A percentile compares a stretch with the other conserved stretches of the same genome.
Conservation (phyloP, 2,329 filamentous ascomycete species). For the Fusarium globosum region DNA sequence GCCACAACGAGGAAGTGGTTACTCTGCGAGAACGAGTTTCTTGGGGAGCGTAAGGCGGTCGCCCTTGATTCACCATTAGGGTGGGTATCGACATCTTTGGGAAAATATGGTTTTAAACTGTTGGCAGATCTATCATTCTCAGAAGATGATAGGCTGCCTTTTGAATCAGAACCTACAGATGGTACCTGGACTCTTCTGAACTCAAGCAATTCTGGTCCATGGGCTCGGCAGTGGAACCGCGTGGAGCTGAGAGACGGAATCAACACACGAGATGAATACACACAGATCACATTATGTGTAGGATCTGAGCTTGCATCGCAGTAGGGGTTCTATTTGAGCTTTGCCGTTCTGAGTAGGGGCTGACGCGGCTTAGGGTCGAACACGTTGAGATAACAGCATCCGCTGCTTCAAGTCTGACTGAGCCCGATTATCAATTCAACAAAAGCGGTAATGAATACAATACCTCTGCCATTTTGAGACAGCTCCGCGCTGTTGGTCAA, state of each 20-base stretch:
- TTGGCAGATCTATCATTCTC: background rate
- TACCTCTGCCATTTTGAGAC: background rate
- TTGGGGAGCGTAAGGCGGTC: background rate
- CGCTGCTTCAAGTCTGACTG: background rate
- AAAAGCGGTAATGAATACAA: background rate
- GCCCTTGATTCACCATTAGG: background rate
- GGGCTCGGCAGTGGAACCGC: background rate
- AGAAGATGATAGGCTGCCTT: too few relatives aligned
- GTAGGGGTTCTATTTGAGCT: too few relatives aligned
- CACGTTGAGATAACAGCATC: background rate
- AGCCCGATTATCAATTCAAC: background rate
- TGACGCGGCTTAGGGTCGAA: too few relatives aligned
- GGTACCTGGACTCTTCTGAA: background rate
- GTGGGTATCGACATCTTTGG: too few relatives aligned
- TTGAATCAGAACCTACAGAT: too few relatives aligned
- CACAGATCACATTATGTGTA: too few relatives aligned
- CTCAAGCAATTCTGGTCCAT: background rate
- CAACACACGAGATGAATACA: too few relatives aligned
- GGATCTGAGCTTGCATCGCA: too few relatives aligned
- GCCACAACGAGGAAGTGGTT: background rate
- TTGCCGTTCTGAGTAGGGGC: too few relatives aligned
- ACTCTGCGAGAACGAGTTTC: background rate
- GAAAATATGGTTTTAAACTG: background rate
- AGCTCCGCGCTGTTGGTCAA: accelerated
- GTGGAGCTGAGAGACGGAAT: background rate